These are phyloP conservation scores for Apiotrichum domesticum DNA, from an alignment of 1,284 basidiomycete genomes.

Conservation along the genomic window DNA sequence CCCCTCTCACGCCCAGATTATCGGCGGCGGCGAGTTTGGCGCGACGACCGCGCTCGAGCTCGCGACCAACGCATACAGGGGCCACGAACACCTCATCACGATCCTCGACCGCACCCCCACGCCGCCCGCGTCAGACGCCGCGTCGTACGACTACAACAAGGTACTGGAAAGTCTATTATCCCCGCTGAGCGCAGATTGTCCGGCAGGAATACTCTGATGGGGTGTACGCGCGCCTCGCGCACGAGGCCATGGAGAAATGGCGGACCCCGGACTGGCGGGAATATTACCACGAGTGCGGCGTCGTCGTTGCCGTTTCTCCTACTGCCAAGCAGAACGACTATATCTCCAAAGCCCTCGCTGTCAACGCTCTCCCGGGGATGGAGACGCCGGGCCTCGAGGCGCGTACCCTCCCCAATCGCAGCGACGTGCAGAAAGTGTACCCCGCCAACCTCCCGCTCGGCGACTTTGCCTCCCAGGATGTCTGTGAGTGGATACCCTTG, in stretches of 20 bases:
- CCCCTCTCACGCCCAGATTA: no score
- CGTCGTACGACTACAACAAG: slow-evolving; percentile 30
- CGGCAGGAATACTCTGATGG: slow-evolving; percentile 28
- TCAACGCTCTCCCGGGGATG: slow-evolving; percentile 15
- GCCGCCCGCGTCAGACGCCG: slow-evolving; percentile 16
- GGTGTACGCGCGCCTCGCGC: slow-evolving; percentile 15
- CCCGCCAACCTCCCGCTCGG: slow-evolving; percentile 4
- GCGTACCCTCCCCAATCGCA: not conserved
- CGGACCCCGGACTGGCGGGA: slow-evolving; percentile 55
- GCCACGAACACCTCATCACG: slow-evolving; percentile 13
- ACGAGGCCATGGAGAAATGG: slow-evolving; percentile 29
- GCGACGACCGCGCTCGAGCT: slow-evolving; percentile 17
- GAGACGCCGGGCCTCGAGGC: slow-evolving; percentile 14
- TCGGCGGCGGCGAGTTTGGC: slow-evolving; percentile 21
- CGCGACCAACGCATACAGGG: slow-evolving; percentile 9
- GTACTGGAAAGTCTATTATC: not conserved
- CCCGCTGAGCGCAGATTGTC: slow-evolving; percentile 17
- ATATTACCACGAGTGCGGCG: slow-evolving; percentile 64
- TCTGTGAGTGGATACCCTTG: slow-evolving; percentile 34
- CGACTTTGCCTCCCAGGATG: slow-evolving; percentile 41
- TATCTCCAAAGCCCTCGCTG: slow-evolving; percentile 10
- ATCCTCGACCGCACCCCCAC: slow-evolving; percentile 14
- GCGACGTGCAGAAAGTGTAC: slow-evolving; percentile 19
- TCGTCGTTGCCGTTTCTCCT: slow-evolving; percentile 5
- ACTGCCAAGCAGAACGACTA: slow-evolving; percentile 4